Conservation (phyloP, 108 stramenopile species). For the Poteriospumella lacustris region DNA sequence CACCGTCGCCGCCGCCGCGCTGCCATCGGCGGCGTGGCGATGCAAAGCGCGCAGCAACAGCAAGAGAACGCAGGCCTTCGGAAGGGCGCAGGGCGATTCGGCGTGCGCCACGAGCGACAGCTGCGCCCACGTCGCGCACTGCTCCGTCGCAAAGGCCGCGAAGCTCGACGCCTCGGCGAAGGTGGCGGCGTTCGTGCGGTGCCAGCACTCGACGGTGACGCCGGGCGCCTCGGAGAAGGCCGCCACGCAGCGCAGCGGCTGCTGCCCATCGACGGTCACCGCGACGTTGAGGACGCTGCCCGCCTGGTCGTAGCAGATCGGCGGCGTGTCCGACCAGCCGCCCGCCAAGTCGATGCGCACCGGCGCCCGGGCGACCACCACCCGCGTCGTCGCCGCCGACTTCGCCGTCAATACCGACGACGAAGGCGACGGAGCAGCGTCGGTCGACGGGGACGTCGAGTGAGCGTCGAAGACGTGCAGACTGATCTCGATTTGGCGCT, state of each 20-base stretch:
- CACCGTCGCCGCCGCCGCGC: conserved; percentile 70
- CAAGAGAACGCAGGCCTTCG: not conserved
- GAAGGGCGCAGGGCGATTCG: not conserved
- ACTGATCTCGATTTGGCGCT: too few species aligned
- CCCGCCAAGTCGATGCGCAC: conserved; percentile 72
- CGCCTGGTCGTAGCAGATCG: conserved; percentile 61
- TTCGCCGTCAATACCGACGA: not conserved
- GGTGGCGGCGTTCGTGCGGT: not conserved
- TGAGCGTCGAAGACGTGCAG: too few species aligned
- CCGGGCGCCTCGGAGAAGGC: not conserved
- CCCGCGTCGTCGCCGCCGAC: not conserved
- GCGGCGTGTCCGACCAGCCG: conserved; percentile 81
- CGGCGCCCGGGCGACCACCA: conserved; percentile 61
- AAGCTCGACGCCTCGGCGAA: not conserved
- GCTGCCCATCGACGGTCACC: conserved; percentile 55
- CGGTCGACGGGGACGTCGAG: too few species aligned
- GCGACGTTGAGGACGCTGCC: conserved; percentile 49
- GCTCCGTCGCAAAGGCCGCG: not conserved
- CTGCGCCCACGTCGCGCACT: not conserved
- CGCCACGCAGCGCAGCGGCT: conserved; percentile 45
- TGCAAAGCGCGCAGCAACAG: conserved; percentile 60
- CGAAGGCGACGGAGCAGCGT: not conserved
- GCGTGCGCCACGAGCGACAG: not conserved
- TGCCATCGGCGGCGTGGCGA: conserved; percentile 67
- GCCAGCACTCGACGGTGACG: not conserved